Percentiles rank a stretch among this genome's conserved stretches.
phyloP scores from a whole-genome alignment of 768 basidiomycete species.

The Hirschioporus abietinus region DNA sequence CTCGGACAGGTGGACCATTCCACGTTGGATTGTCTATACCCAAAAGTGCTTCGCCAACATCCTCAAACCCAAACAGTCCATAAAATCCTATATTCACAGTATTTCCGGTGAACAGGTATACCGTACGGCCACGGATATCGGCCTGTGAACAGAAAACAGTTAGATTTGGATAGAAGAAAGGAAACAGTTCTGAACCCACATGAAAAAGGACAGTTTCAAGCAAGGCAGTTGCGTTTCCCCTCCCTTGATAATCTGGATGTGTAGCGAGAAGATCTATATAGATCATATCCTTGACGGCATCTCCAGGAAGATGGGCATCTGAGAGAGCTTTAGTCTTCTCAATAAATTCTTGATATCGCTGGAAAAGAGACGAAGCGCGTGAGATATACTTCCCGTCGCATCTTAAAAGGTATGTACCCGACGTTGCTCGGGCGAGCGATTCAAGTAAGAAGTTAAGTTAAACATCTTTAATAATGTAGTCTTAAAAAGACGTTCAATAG shows the following conservation, averaged over 20 bases:
- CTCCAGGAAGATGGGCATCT: background rate
- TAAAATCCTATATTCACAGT: conserved; percentile 16
- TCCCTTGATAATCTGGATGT: background rate
- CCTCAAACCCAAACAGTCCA: conserved; percentile 11
- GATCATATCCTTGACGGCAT: background rate
- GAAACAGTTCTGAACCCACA: background rate
- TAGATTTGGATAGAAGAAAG: background rate
- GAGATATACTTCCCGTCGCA: background rate
- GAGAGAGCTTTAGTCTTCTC: background rate
- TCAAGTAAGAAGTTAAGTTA: background rate
- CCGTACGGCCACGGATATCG: conserved; percentile 12
- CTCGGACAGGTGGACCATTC: conserved; percentile 10
- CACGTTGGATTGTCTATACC: conserved; percentile 16
- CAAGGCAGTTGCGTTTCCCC: background rate
- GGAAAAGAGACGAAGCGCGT: background rate
- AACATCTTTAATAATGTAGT: background rate
- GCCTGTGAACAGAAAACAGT: background rate
- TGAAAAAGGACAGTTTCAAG: background rate
- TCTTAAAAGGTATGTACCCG: background rate
- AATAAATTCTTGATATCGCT: background rate
- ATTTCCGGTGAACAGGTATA: conserved; percentile 11
- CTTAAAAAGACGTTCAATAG: background rate
- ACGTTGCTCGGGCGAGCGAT: background rate
- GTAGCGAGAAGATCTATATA: background rate
- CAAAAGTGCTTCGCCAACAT: conserved; percentile 9